phyloP scores from a whole-genome alignment of 805 yeast genomes.

The Tetrapisispora pingtungensis region DNA sequence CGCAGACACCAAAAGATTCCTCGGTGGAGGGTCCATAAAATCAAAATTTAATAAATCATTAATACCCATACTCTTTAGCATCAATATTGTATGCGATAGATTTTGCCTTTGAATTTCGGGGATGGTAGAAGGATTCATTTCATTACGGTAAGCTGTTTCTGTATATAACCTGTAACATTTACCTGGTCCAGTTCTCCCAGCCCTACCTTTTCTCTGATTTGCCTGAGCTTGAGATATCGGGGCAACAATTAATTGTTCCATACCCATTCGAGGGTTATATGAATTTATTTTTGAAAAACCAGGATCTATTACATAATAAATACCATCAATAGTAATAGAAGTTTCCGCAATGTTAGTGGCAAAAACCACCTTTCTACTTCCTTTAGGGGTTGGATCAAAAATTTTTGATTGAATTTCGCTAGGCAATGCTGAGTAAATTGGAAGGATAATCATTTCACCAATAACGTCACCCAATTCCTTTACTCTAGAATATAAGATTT shows the following conservation, averaged over 20 bases:
- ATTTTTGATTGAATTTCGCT: constrained; percentile 81
- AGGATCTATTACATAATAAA: constrained; percentile 84
- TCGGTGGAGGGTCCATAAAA: constrained; percentile 86
- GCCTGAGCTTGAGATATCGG: constrained; percentile 96
- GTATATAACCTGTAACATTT: constrained; percentile 89
- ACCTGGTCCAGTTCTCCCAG: constrained; percentile 96
- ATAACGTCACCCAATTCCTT: constrained; percentile 54
- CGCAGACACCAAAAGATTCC: constrained; percentile 64
- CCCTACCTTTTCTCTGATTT: constrained; percentile 90
- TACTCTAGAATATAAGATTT: constrained; percentile 54
- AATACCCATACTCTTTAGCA: constrained; percentile 88
- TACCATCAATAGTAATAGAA: constrained; percentile 90
- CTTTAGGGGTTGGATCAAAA: constrained; percentile 79
- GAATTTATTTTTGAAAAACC: constrained; percentile 89
- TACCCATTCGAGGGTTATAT: constrained; percentile 78
- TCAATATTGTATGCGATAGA: constrained; percentile 67
- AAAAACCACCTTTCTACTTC: constrained; percentile 76
- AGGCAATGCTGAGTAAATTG: constrained; percentile 87
- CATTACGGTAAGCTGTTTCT: constrained; percentile 64
- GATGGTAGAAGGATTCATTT: constrained; percentile 66
- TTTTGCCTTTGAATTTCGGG: constrained; percentile 93
- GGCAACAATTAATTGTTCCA: constrained; percentile 75
- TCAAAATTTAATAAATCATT: constrained; percentile 70
- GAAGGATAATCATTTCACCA: constrained; percentile 64
- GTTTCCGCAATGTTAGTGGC: constrained; percentile 98